Conservation (phyloP, 805 yeast species). For the Kluyveromyces dobzhanskii region DNA sequence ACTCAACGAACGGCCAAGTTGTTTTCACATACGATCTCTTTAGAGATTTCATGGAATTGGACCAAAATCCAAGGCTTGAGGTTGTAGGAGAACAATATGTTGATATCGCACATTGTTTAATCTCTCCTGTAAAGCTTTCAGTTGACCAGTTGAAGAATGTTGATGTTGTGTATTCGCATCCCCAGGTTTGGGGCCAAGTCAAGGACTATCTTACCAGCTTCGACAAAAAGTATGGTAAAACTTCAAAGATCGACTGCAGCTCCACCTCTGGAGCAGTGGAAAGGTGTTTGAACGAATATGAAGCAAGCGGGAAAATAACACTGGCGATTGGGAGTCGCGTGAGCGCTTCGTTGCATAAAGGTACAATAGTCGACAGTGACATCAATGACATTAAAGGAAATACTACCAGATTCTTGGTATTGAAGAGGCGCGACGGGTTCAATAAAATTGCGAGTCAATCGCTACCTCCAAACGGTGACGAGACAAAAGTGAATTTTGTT, state of each 20-base stretch:
- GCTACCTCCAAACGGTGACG: slow-evolving; percentile 8
- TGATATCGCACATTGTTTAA: slow-evolving; percentile 67
- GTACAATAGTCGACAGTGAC: slow-evolving; percentile 44
- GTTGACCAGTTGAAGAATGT: slow-evolving; percentile 35
- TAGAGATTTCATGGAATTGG: slow-evolving; percentile 45
- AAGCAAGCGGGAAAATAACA: slow-evolving; percentile 29
- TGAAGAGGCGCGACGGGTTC: slow-evolving; percentile 35
- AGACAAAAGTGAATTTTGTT: slow-evolving; percentile 39
- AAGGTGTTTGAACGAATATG: slow-evolving; percentile 35
- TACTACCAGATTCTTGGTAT: slow-evolving; percentile 76
- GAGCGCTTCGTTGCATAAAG: slow-evolving; percentile 53
- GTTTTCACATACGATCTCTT: slow-evolving; percentile 75
- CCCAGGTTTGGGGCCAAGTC: slow-evolving; percentile 97
- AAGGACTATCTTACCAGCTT: slow-evolving; percentile 42
- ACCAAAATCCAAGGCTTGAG: slow-evolving; percentile 33
- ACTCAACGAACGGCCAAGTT: slow-evolving; percentile 93
- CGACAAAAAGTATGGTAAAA: slow-evolving; percentile 27
- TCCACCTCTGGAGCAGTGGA: slow-evolving; percentile 87
- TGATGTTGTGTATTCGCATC: slow-evolving; percentile 72
- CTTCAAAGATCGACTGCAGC: slow-evolving; percentile 51
- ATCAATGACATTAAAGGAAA: slow-evolving; percentile 70
- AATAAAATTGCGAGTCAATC: slow-evolving; percentile 11
- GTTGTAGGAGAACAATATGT: slow-evolving; percentile 78
- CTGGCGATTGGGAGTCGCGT: slow-evolving; percentile 70
- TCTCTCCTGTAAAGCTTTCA: slow-evolving; percentile 35